These are phyloP conservation scores for Syzygium syzygioides DNA, from an alignment of 441 rosid species.

Conservation along the genomic window DNA sequence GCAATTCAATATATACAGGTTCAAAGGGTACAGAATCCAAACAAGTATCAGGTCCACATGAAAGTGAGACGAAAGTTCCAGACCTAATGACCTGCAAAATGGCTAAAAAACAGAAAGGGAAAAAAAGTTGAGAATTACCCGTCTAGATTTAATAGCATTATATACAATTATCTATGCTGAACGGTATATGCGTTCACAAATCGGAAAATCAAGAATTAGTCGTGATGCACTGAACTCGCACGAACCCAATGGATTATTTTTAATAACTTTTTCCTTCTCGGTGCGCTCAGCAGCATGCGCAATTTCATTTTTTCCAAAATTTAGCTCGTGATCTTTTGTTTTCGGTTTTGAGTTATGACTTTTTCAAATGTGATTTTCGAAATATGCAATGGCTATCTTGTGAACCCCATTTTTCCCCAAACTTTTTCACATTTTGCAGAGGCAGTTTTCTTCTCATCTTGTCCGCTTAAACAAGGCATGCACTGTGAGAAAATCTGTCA, in stretches of 20 bases:
- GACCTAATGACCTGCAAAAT: background rate
- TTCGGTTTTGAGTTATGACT: background rate
- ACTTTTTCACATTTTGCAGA: background rate
- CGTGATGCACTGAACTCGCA: background rate
- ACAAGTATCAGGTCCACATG: background rate
- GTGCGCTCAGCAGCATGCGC: background rate
- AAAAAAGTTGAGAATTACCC: background rate
- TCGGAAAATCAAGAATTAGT: background rate
- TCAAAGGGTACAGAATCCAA: background rate
- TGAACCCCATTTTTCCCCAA: background rate
- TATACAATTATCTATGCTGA: background rate
- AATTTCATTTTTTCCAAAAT: background rate
- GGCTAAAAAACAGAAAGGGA: background rate
- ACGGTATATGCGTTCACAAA: background rate
- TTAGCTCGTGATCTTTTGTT: background rate
- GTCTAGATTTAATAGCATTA: background rate
- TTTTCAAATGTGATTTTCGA: background rate
- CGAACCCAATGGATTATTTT: background rate
- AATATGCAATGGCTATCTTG: background rate
- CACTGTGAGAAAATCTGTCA: background rate
- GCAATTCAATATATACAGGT: background rate
- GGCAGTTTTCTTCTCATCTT: background rate
- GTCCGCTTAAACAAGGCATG: background rate
- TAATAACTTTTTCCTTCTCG: background rate
- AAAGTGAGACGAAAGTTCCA: background rate